phyloP scores from a whole-genome alignment of 2,329 filamentous ascomycete species.

The Epichloe scottii region DNA sequence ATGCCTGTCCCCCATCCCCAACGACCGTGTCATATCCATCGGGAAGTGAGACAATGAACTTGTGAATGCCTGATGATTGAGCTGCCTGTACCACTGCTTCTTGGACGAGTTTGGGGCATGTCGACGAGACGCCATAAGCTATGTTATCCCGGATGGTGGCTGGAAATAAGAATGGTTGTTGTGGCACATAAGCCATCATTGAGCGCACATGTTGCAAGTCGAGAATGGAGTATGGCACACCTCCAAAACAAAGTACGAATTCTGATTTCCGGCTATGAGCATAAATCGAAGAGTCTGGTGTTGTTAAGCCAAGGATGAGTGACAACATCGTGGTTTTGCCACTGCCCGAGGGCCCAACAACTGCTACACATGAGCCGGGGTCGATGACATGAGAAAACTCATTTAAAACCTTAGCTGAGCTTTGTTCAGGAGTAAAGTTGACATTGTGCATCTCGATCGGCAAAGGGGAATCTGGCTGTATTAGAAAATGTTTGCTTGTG shows the following conservation, averaged over 20 bases:
- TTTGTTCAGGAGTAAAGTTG: conserved; percentile 35
- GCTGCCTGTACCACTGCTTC: conserved; percentile 39
- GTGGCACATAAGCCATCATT: conserved; percentile 55
- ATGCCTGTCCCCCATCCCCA: conserved; percentile 59
- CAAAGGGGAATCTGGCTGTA: conserved; percentile 15
- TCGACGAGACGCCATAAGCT: conserved; percentile 54
- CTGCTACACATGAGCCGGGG: conserved; percentile 54
- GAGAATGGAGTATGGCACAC: conserved; percentile 42
- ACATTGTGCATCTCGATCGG: conserved; percentile 41
- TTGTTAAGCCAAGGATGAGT: conserved; percentile 61
- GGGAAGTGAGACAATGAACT: conserved; percentile 63
- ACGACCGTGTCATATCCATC: conserved; percentile 48
- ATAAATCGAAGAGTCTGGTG: conserved; percentile 15
- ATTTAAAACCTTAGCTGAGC: background rate
- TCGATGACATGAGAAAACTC: conserved; percentile 43
- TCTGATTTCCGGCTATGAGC: background rate
- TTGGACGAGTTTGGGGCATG: conserved; percentile 35
- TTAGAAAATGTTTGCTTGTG: conserved; percentile 20
- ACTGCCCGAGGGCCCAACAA: conserved; percentile 77
- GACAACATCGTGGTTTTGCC: conserved; percentile 80
- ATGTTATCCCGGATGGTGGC: conserved; percentile 71
- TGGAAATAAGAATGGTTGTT: conserved; percentile 66
- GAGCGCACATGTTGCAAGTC: conserved; percentile 48
- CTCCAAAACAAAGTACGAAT: conserved; percentile 42
- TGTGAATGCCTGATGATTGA: conserved; percentile 52